These are phyloP conservation scores for Meyerozyma guilliermondii DNA, from an alignment of 1,139 yeast species.

Conservation along the genomic window DNA sequence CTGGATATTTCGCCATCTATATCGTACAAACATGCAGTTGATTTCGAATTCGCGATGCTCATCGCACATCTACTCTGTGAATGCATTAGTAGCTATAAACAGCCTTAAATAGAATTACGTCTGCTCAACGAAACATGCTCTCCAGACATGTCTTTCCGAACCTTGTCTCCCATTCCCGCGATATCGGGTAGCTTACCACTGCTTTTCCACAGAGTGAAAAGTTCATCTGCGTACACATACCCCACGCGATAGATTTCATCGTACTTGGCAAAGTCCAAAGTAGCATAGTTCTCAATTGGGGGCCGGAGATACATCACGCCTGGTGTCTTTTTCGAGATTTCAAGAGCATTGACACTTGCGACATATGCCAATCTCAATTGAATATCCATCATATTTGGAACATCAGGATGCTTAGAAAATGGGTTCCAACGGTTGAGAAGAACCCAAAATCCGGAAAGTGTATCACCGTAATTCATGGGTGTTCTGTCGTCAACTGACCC, in stretches of 20 bases:
- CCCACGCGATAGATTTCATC: conserved; percentile 88
- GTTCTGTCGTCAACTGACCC: conserved; percentile 92
- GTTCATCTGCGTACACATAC: conserved; percentile 60
- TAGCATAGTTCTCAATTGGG: conserved; percentile 87
- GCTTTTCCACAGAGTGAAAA: conserved; percentile 49
- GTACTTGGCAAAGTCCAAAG: conserved; percentile 87
- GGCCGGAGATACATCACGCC: conserved; percentile 92
- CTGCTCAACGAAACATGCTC: conserved; percentile 30
- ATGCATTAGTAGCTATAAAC: neutral
- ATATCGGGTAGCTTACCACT: conserved; percentile 56
- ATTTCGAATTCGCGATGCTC: neutral
- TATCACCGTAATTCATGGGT: conserved; percentile 89
- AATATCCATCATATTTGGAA: conserved; percentile 92
- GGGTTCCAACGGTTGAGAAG: conserved; percentile 86
- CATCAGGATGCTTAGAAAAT: conserved; percentile 78
- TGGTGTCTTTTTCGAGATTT: conserved; percentile 75
- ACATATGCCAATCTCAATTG: conserved; percentile 93
- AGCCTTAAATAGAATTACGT: conserved; percentile 54
- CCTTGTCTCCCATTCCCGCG: conserved; percentile 44
- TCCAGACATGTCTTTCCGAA: conserved; percentile 2
- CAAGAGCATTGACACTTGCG: conserved; percentile 89
- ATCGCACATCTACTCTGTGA: neutral
- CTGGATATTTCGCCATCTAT: neutral
- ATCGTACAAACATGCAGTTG: neutral
- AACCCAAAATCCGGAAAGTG: conserved; percentile 91